Evolutionary conservation across 2,329 filamentous ascomycete species (phyloP).

Genomic region (Diaporthe citrichinensis): DNA sequence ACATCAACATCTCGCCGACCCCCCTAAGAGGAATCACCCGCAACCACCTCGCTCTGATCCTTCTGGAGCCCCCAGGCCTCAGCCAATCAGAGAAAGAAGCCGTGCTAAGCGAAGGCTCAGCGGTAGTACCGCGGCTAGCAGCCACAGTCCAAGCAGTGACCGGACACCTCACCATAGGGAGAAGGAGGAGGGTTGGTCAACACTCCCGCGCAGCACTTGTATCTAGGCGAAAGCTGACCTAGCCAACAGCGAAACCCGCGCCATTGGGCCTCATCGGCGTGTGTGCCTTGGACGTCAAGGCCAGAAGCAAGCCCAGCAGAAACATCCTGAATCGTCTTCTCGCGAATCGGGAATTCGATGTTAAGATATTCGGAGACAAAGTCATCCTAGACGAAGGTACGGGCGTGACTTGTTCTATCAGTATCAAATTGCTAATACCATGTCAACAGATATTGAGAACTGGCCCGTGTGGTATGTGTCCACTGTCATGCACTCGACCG

Average conservation of each 20-base stretch:
- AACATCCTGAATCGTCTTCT: conserved; percentile 96
- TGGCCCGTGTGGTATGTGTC: conserved; percentile 85
- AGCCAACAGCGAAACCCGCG: conserved; percentile 64
- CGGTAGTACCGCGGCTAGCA: conserved; percentile 85
- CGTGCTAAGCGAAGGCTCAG: conserved; percentile 82
- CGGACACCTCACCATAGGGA: conserved; percentile 70
- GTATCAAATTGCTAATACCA: conserved; percentile 39
- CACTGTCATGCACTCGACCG: not conserved
- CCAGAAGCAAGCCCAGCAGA: conserved; percentile 94
- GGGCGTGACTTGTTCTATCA: conserved; percentile 42
- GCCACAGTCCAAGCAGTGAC: conserved; percentile 83
- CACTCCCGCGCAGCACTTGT: conserved; percentile 28
- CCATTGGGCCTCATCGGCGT: conserved; percentile 85
- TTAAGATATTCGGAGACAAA: conserved; percentile 98
- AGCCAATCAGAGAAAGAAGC: conserved; percentile 68
- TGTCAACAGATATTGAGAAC: conserved; percentile 81
- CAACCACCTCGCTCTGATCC: conserved; percentile 48
- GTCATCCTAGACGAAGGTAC: conserved; percentile 93
- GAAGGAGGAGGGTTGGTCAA: conserved; percentile 65
- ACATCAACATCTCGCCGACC: conserved; percentile 59
- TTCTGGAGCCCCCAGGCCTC: conserved; percentile 54
- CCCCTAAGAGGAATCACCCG: conserved; percentile 59
- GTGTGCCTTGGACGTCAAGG: conserved; percentile 95
- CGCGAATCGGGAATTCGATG: conserved; percentile 92
- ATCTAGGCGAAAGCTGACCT: conserved; percentile 48